phyloP scores from a whole-genome alignment of 257 asterid genomes.

The Mentha longifolia region DNA sequence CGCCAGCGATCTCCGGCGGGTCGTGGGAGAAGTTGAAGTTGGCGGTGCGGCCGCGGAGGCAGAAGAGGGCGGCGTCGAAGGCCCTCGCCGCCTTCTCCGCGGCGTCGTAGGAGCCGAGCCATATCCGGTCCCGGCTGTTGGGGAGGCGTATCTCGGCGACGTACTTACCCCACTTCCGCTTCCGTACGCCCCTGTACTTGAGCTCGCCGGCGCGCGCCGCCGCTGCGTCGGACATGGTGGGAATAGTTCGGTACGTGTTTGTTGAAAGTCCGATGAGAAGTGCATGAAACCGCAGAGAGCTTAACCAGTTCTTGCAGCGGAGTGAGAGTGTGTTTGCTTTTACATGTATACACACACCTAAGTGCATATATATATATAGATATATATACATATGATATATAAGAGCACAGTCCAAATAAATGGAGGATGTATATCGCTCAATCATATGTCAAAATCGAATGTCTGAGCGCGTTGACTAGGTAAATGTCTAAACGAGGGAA shows the following conservation, averaged over 20 bases:
- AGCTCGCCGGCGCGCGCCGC: not conserved
- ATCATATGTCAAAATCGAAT: constrained; percentile 9
- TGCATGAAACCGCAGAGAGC: not conserved
- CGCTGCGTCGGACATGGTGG: not conserved
- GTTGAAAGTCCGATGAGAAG: not conserved
- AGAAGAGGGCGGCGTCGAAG: constrained; percentile 70
- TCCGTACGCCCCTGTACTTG: constrained; percentile 61
- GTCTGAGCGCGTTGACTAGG: constrained; percentile 27
- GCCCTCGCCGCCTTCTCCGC: constrained; percentile 79
- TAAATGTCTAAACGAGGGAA: not conserved
- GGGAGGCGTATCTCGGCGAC: constrained; percentile 74
- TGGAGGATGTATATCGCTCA: not conserved
- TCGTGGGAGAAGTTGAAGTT: constrained; percentile 59
- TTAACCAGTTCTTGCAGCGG: not conserved
- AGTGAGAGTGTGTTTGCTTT: no score
- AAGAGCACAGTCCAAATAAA: constrained; percentile 11
- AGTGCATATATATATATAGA: not conserved
- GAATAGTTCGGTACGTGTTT: not conserved
- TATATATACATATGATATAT: not conserved
- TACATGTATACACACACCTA: no score
- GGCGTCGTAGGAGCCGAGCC: constrained; percentile 75
- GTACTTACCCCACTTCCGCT: constrained; percentile 77
- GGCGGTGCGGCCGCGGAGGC: constrained; percentile 66
- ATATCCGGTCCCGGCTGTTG: constrained; percentile 72
- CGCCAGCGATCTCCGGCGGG: constrained; percentile 49